Percentiles rank a stretch among this genome's conserved stretches.
phyloP scores from a whole-genome alignment of 2,329 filamentous ascomycete species.

The Aureobasidium vineae region DNA sequence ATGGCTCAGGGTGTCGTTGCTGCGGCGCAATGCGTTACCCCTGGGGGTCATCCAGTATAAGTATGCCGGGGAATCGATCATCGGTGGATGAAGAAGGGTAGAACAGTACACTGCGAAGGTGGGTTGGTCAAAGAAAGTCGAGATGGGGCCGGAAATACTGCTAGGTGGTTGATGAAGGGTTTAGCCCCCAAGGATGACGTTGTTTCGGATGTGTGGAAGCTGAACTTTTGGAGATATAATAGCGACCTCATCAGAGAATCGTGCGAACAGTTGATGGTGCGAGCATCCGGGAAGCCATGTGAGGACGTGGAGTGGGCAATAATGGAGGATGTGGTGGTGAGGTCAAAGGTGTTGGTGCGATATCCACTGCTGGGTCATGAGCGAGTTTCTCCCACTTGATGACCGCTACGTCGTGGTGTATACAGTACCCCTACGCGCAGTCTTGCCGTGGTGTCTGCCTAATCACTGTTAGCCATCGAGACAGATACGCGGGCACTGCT shows the following conservation, averaged over 20 bases:
- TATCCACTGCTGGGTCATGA: background rate
- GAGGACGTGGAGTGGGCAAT: background rate
- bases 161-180: too few relatives aligned
- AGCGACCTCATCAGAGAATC: background rate
- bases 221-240: background rate
- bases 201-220: background rate
- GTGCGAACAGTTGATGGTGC: background rate
- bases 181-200: too few relatives aligned
- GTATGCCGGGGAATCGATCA: background rate
- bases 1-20: background rate
- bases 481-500: background rate
- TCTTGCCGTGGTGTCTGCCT: background rate
- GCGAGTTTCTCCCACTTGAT: background rate
- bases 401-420: background rate
- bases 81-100: background rate
- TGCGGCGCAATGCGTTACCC: background rate
- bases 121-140: background rate
- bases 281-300: background rate
- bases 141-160: background rate
- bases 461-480: background rate
- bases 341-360: background rate
- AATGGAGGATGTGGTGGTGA: background rate
- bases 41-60: background rate
- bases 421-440: background rate
- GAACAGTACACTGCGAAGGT: background rate